phyloP scores from a whole-genome alignment of 495 filamentous ascomycete species.

The Penicillium odoratum region DNA sequence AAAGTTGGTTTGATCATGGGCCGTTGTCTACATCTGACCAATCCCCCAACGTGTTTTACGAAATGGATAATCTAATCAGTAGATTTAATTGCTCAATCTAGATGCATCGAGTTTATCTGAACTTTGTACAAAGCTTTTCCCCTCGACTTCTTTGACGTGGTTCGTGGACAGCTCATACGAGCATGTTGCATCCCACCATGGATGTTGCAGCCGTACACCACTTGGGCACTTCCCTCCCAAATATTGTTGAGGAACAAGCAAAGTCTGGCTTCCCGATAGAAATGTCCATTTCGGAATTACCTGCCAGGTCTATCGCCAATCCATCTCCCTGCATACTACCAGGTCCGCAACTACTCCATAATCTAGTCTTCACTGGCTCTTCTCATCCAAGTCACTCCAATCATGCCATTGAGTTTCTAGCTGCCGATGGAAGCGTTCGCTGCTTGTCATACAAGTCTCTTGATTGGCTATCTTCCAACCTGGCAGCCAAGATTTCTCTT shows the following conservation, averaged over 20 bases:
- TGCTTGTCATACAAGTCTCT: slow-evolving; percentile 59
- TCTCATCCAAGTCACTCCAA: slow-evolving; percentile 6
- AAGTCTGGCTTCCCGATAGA: slow-evolving; percentile 16
- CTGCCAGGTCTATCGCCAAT: slow-evolving; percentile 62
- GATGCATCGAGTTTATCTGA: slow-evolving; percentile 13
- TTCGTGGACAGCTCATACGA: slow-evolving; percentile 22
- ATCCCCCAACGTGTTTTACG: slow-evolving; percentile 34
- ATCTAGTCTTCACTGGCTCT: slow-evolving; percentile 49
- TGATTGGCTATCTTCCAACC: slow-evolving; percentile 52
- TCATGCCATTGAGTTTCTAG: slow-evolving; percentile 61
- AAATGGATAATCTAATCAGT: slow-evolving; percentile 32
- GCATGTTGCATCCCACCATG: slow-evolving; percentile 29
- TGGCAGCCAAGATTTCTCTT: slow-evolving; percentile 50
- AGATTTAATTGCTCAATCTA: slow-evolving; percentile 27
- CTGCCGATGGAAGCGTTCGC: slow-evolving; percentile 39
- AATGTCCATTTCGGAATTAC: slow-evolving; percentile 15
- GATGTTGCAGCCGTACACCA: slow-evolving; percentile 22
- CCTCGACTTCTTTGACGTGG: slow-evolving; percentile 16
- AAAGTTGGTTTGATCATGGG: slow-evolving; percentile 40
- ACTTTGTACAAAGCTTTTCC: slow-evolving; percentile 14
- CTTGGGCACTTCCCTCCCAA: slow-evolving; percentile 27
- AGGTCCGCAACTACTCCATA: slow-evolving; percentile 65
- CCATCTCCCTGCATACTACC: slow-evolving; percentile 49
- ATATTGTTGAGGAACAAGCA: slow-evolving; percentile 23
- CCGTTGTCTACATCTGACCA: slow-evolving; percentile 28